Percentiles rank a stretch among this genome's conserved stretches.
Evolutionary conservation across 2,329 filamentous ascomycete genomes (phyloP).

Genomic region (Beauveria varroae): DNA sequence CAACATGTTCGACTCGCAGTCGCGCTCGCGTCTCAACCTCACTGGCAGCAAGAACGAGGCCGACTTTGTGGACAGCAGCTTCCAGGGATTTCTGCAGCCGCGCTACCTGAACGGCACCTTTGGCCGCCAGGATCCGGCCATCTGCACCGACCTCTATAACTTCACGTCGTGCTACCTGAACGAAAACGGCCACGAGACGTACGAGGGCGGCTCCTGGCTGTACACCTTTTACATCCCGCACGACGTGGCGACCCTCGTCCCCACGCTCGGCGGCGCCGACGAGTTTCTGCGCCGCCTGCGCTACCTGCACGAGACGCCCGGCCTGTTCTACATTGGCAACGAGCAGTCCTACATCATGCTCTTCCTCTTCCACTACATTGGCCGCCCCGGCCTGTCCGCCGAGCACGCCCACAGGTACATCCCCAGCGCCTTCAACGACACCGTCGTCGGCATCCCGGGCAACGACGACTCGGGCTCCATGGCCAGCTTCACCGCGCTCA

Average conservation of each 20-base stretch:
- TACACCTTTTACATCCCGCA: conserved; percentile 57
- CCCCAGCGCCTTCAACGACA: conserved; percentile 60
- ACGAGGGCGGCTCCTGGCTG: conserved; percentile 64
- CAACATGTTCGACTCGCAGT: conserved; percentile 51
- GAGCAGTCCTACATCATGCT: conserved; percentile 45
- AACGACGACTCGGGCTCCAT: conserved; percentile 48
- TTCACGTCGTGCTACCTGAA: conserved; percentile 31
- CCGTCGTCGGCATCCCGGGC: conserved; percentile 48
- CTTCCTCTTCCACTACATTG: conserved; percentile 58
- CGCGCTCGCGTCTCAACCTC: conserved; percentile 23
- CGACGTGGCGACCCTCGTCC: conserved; percentile 41
- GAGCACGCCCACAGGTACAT: conserved; percentile 57
- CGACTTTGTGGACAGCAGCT: conserved; percentile 35
- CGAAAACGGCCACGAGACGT: conserved; percentile 38
- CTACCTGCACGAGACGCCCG: conserved; percentile 55
- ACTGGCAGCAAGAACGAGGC: conserved; percentile 30
- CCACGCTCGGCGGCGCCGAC: conserved; percentile 48
- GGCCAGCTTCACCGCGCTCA: conserved; percentile 43
- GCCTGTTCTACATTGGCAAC: conserved; percentile 62
- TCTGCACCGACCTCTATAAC: conserved; percentile 33
- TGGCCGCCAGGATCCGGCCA: conserved; percentile 55
- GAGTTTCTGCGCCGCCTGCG: conserved; percentile 52
- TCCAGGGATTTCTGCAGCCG: conserved; percentile 64
- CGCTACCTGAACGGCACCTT: conserved; percentile 58
- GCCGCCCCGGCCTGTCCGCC: conserved; percentile 49